These are phyloP conservation scores for Cystobasidium ongulense DNA, from an alignment of 768 basidiomycete species.

Conservation along the genomic window DNA sequence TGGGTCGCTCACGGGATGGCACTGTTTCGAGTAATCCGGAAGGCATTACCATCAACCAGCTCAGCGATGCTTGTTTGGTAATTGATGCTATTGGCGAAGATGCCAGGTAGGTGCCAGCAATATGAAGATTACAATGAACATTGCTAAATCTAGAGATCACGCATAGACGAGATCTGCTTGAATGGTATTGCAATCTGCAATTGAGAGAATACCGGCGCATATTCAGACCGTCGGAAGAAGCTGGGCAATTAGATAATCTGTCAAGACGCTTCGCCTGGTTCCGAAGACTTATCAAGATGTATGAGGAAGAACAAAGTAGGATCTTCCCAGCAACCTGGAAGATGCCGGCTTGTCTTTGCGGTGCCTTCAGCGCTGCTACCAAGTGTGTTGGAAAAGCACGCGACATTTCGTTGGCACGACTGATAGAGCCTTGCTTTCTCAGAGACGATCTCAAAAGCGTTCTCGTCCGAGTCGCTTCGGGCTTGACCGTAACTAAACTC, in stretches of 20 bases:
- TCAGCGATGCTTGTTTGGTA: constrained; percentile 70
- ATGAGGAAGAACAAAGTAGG: constrained; percentile 68
- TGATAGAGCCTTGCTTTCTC: not conserved
- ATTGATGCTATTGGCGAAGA: constrained; percentile 82
- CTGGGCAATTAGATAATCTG: constrained; percentile 91
- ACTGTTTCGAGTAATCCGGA: not conserved
- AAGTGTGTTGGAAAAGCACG: not conserved
- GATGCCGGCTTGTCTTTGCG: constrained; percentile 68
- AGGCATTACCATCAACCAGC: constrained; percentile 9
- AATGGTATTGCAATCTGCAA: constrained; percentile 79
- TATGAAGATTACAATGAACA: constrained; percentile 61
- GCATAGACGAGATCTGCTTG: constrained; percentile 58
- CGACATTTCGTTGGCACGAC: not conserved
- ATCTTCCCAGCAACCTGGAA: constrained; percentile 81
- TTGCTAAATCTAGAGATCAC: not conserved
- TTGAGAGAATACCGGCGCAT: constrained; percentile 93
- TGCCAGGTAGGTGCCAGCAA: constrained; percentile 52
- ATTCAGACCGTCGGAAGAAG: constrained; percentile 82
- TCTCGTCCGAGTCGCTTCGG: constrained; percentile 66
- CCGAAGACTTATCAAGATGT: constrained; percentile 66
- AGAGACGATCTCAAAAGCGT: constrained; percentile 78
- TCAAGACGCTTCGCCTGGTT: constrained; percentile 93
- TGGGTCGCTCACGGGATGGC: not conserved
- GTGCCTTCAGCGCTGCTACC: constrained; percentile 55
- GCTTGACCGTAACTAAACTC: constrained; percentile 65